Evolutionary conservation across 2,329 filamentous ascomycete genomes (phyloP).

Genomic region (Colletotrichum chrysophilum): DNA sequence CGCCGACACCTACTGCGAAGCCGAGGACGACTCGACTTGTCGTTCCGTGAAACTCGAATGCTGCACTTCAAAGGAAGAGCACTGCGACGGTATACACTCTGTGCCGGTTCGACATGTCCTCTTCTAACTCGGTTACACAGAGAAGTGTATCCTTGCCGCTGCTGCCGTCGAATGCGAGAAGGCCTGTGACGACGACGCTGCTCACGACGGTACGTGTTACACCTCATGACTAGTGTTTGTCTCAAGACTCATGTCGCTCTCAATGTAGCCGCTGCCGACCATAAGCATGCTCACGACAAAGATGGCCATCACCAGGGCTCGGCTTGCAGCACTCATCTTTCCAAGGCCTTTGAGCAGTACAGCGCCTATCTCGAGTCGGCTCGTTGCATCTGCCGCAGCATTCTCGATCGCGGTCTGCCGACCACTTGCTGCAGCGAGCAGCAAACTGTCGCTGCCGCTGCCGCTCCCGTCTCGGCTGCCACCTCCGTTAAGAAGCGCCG

Average conservation of each 20-base stretch:
- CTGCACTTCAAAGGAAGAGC: slow-evolving; percentile 30
- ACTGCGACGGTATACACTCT: slow-evolving; percentile 26
- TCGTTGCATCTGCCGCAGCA: slow-evolving; percentile 41
- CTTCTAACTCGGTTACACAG: slow-evolving; percentile 22
- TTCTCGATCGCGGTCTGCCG: slow-evolving; percentile 32
- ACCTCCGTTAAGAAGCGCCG: background rate
- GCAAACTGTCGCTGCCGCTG: background rate
- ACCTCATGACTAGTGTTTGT: background rate
- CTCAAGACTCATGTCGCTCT: background rate
- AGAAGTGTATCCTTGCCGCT: slow-evolving; percentile 34
- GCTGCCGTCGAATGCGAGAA: slow-evolving; percentile 35
- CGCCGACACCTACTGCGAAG: slow-evolving; percentile 23
- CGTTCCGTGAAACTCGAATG: slow-evolving; percentile 25
- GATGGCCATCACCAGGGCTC: slow-evolving; percentile 27
- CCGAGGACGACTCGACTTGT: slow-evolving; percentile 13
- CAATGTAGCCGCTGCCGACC: slow-evolving; percentile 19
- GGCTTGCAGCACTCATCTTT: slow-evolving; percentile 36
- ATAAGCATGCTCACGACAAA: slow-evolving; percentile 31
- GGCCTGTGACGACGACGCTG: slow-evolving; percentile 28
- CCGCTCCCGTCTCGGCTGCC: background rate
- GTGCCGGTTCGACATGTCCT: background rate
- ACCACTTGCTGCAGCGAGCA: slow-evolving; percentile 30
- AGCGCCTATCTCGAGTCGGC: slow-evolving; percentile 38
- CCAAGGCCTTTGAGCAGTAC: slow-evolving; percentile 37
- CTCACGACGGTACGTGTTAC: slow-evolving; percentile 27